These are phyloP conservation scores for Pyrenula massariospora DNA, from an alignment of 495 filamentous ascomycete genomes.

Conservation along the genomic window DNA sequence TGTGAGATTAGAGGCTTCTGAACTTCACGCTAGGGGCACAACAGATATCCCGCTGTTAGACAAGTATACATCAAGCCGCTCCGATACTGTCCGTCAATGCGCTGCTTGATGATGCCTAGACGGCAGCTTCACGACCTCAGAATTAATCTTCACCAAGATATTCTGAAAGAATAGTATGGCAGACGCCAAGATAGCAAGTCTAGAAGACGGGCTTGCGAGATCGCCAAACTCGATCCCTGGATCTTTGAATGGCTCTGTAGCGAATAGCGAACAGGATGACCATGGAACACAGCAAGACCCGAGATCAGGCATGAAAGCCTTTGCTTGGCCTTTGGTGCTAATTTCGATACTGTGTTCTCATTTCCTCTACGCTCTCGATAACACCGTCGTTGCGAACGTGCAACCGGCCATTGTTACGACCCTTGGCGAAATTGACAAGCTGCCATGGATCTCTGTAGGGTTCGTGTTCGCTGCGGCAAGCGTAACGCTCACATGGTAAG, in stretches of 20 bases:
- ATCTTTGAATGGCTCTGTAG: not conserved
- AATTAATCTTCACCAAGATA: not conserved
- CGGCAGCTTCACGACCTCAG: not conserved
- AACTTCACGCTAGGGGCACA: not conserved
- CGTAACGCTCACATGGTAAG: constrained; percentile 25
- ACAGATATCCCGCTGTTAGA: not conserved
- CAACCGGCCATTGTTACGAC: constrained; percentile 38
- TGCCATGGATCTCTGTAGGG: constrained; percentile 44
- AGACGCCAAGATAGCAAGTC: not conserved
- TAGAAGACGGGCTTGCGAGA: not conserved
- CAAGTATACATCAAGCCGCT: not conserved
- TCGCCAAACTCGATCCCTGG: not conserved
- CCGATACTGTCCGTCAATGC: not conserved
- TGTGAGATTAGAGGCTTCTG: not conserved
- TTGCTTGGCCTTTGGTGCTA: constrained; percentile 29
- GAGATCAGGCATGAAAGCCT: constrained; percentile 1
- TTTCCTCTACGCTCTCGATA: constrained; percentile 47
- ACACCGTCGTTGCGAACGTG: constrained; percentile 50
- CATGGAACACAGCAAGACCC: not conserved
- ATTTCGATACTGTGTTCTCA: constrained; percentile 33
- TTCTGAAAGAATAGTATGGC: not conserved
- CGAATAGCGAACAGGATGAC: not conserved
- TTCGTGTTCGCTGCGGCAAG: constrained; percentile 38
- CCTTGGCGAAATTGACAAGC: constrained; percentile 38
- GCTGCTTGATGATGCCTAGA: not conserved